These are phyloP conservation scores for Prunus davidiana DNA, from an alignment of 306 rosid species.

Conservation along the genomic window DNA sequence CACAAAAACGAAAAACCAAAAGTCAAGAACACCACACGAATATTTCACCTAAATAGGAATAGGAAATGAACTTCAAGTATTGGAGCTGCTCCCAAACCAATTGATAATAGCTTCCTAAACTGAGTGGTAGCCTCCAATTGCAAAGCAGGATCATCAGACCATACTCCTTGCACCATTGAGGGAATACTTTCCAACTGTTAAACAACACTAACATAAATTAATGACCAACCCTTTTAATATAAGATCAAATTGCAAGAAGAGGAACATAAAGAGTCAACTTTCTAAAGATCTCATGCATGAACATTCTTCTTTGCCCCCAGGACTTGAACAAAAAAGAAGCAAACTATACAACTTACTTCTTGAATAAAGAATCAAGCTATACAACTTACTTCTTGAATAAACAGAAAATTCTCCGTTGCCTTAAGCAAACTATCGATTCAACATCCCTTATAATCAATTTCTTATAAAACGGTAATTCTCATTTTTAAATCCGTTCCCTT, in stretches of 20 bases:
- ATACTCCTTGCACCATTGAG: constrained; percentile 49
- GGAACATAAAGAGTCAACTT: neutral
- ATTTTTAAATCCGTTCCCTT: neutral
- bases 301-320: neutral
- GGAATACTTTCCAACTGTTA: constrained; percentile 60
- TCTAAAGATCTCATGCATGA: neutral
- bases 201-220: constrained; percentile 2
- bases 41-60: neutral
- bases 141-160: constrained; percentile 47
- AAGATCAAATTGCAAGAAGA: neutral
- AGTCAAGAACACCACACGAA: neutral
- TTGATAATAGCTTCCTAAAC: constrained; percentile 55
- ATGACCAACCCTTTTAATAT: neutral
- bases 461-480: neutral
- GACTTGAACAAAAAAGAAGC: neutral
- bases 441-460: neutral
- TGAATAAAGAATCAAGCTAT: neutral
- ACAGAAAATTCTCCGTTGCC: neutral
- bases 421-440: neutral
- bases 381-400: neutral
- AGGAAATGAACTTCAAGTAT: neutral
- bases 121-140: constrained; percentile 66
- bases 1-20: neutral
- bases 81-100: constrained; percentile 34
- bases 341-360: neutral